Evolutionary conservation across 208 protist species (phyloP), one percentile per base, ranked within the genome.

Genomic region (Trypanosoma avium): DNA sequence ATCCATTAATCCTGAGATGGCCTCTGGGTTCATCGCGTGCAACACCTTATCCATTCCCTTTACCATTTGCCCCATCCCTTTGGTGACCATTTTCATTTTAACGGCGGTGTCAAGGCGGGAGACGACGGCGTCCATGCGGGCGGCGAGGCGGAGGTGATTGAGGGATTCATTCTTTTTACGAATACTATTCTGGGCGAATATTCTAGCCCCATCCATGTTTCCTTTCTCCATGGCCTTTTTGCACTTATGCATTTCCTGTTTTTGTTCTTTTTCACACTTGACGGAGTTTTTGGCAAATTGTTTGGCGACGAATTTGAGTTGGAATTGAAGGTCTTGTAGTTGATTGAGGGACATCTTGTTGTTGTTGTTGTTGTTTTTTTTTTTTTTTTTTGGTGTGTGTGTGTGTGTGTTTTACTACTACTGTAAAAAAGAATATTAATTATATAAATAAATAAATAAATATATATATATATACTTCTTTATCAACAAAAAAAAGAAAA

Each of bases 171-270:
- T 98, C 79, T 98, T 97, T 67, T 99, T 97, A 26, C 98, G 79
- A 53, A 99, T 99, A 26, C 97, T 97, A 72, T 99, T 99, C 77
- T 99, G 86, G 26, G 97, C 97, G 76, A 98, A 98, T 29, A 99
- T 99, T 45, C 97, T 85, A 5, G 98, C 98, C 10, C 96, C 96
- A 32, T 99, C 98, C 66, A 97, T 95, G 85, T 99, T 98, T 56
- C 93, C 93, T 74, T 98, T 97, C 70, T 99, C 92, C 64, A 99
- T 98, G 19, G 97, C 94, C 55, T 81, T 53, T 73, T 98, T 98
- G 53, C 97, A 86, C 74, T 98, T 98, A 54, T 70, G 38, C 56
- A 97, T 93, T 59, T 97, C 86, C 36, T 75, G 57, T 65, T 97
- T 97, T 69, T 97, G 92, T 61, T 97, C 88, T 81, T 98, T 97